These are phyloP conservation scores for Nasturtium officinale DNA, from an alignment of 345 rosid genomes.

Conservation along the genomic window DNA sequence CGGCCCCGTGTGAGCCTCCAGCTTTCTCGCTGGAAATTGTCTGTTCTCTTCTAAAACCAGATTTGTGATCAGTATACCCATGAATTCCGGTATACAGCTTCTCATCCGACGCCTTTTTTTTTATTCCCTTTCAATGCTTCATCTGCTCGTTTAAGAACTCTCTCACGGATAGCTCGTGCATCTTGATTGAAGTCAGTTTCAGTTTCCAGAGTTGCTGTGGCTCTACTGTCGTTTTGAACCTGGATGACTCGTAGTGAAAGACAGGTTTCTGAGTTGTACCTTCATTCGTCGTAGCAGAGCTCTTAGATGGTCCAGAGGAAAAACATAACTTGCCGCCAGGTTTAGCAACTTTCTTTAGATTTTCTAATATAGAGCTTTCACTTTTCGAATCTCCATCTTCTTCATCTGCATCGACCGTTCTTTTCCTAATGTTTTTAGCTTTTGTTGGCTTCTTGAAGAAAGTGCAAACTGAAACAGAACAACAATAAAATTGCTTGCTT, in stretches of 20 bases:
- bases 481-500: background rate
- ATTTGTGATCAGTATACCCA: slow-evolving; percentile 84
- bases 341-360: slow-evolving; percentile 55
- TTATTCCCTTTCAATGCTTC: slow-evolving; percentile 67
- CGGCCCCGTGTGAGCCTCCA: slow-evolving; percentile 86
- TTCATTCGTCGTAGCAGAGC: slow-evolving; percentile 32
- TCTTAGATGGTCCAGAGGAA: slow-evolving; percentile 65
- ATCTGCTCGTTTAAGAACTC: slow-evolving; percentile 69
- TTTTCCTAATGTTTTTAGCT: slow-evolving; percentile 73
- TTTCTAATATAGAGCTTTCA: slow-evolving; percentile 52
- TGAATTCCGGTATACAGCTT: slow-evolving; percentile 80
- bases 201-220: slow-evolving; percentile 83
- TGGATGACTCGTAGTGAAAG: slow-evolving; percentile 89
- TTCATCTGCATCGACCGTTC: slow-evolving; percentile 53
- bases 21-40: slow-evolving; percentile 90
- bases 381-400: slow-evolving; percentile 56
- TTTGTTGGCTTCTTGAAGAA: slow-evolving; percentile 75
- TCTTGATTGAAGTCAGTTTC: slow-evolving; percentile 83
- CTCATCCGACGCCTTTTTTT: slow-evolving; percentile 46
- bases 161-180: slow-evolving; percentile 83
- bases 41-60: slow-evolving; percentile 90
- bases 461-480: slow-evolving; percentile 61
- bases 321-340: slow-evolving; percentile 66
- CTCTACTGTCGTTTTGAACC: slow-evolving; percentile 78
- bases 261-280: slow-evolving; percentile 42